phyloP scores from a whole-genome alignment of 1,284 basidiomycete genomes.

The Malassezia brasiliensis region DNA sequence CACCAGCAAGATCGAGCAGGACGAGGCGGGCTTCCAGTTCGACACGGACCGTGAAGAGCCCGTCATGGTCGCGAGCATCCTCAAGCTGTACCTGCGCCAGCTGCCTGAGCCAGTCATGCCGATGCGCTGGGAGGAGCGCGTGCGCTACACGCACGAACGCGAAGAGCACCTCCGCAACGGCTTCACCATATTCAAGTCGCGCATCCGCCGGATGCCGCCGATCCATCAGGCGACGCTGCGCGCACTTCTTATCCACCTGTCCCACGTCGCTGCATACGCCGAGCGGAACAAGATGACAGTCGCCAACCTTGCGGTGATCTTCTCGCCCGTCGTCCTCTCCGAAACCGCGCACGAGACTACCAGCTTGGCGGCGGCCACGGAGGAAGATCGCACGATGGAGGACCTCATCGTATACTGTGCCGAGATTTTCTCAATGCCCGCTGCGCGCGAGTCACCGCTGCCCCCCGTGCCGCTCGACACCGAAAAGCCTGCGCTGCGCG shows the following conservation, averaged over 20 bases:
- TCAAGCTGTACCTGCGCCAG: constrained; percentile 86
- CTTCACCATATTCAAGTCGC: constrained; percentile 38
- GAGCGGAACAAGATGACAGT: constrained; percentile 89
- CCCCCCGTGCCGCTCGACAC: neutral
- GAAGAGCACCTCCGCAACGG: constrained; percentile 57
- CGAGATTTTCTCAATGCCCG: constrained; percentile 24
- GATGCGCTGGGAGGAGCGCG: constrained; percentile 69
- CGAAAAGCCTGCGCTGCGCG: neutral
- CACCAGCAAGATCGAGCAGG: constrained; percentile 76
- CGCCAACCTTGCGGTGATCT: constrained; percentile 52
- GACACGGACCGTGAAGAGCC: constrained; percentile 68
- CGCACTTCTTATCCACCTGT: constrained; percentile 76
- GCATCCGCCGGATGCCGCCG: constrained; percentile 53
- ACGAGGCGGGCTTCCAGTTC: constrained; percentile 76
- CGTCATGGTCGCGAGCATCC: constrained; percentile 73
- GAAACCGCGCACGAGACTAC: constrained; percentile 38
- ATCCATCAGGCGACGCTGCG: constrained; percentile 84
- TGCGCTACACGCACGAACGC: constrained; percentile 49
- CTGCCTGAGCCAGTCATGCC: constrained; percentile 86
- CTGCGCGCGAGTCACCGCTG: neutral
- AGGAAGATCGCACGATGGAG: constrained; percentile 42
- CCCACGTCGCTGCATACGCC: constrained; percentile 61
- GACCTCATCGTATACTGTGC: constrained; percentile 36
- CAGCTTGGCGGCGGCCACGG: constrained; percentile 37
- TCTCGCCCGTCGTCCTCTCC: constrained; percentile 40